A percentile compares a stretch with the other conserved stretches of the same genome.
phyloP scores from a whole-genome alignment of 495 filamentous ascomycete genomes.

The Daldinia loculata region DNA sequence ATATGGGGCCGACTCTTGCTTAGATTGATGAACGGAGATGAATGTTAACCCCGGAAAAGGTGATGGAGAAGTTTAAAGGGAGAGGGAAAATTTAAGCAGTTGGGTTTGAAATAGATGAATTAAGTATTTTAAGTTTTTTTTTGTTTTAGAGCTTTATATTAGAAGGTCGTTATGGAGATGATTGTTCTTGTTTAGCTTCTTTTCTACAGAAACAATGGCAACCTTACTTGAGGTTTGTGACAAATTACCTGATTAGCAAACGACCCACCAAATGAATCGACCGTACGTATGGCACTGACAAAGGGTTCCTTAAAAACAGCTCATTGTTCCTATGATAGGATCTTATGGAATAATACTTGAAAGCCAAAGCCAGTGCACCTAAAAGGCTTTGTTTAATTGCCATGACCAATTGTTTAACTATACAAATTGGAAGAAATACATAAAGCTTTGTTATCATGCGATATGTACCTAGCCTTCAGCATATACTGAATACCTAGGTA shows the following conservation, averaged over 20 bases:
- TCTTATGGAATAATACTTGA: no score
- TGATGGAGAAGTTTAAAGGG: background rate
- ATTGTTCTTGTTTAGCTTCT: background rate
- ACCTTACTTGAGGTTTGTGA: background rate
- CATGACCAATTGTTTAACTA: background rate
- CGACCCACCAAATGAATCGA: no score
- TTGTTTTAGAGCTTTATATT: background rate
- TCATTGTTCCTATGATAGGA: no score
- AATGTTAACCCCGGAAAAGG: no score
- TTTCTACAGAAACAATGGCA: background rate
- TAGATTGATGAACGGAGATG: background rate
- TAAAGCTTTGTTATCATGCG: background rate
- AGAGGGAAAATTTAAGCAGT: background rate
- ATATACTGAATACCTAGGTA: no score
- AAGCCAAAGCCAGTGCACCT: background rate
- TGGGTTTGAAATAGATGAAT: background rate
- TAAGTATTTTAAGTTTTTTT: conserved; percentile 1
- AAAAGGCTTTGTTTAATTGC: background rate
- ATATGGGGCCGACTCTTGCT: conserved; percentile 10
- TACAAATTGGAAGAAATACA: background rate
- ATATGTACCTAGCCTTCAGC: no score
- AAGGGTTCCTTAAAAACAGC: no score
- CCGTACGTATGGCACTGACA: no score
- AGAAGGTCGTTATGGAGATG: background rate
- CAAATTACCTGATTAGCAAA: no score